These are phyloP conservation scores for Zygoascus meyerae DNA, from an alignment of 1,139 yeast genomes.

Conservation along the genomic window DNA sequence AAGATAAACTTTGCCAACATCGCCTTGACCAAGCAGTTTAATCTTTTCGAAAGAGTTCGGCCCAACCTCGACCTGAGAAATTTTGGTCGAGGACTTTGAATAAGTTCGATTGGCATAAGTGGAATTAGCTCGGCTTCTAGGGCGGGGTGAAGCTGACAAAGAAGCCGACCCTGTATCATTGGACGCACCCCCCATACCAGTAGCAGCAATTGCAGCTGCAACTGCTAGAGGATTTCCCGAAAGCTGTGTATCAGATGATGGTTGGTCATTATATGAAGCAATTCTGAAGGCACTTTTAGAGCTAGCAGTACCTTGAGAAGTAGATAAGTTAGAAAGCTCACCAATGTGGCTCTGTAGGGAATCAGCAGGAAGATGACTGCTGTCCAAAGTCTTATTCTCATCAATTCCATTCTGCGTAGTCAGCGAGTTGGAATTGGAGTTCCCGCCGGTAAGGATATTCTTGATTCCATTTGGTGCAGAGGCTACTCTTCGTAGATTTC, in stretches of 20 bases:
- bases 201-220: slow-evolving; percentile 12
- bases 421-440: slow-evolving; percentile 14
- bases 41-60: slow-evolving; percentile 87
- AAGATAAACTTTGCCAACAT: slow-evolving; percentile 92
- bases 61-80: slow-evolving; percentile 73
- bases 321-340: too few relatives aligned
- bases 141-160: slow-evolving; percentile 3
- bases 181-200: slow-evolving; percentile 2
- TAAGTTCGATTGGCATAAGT: slow-evolving; percentile 46
- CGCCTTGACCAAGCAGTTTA: slow-evolving; percentile 88
- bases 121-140: slow-evolving; percentile 33
- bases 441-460: slow-evolving; percentile 21
- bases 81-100: slow-evolving; percentile 56
- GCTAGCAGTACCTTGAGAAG: too few relatives aligned
- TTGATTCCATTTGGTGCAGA: slow-evolving; percentile 65
- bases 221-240: slow-evolving; percentile 11
- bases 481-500: slow-evolving; percentile 65
- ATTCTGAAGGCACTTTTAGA: too few relatives aligned
- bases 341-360: too few relatives aligned
- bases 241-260: neutral
- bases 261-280: too few relatives aligned
- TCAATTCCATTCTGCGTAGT: slow-evolving; percentile 6
- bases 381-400: neutral
- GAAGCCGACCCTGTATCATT: slow-evolving; percentile 3
- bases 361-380: too few relatives aligned